Conservation (phyloP, 352 stramenopile species). For the Globisporangium takayamanum region DNA sequence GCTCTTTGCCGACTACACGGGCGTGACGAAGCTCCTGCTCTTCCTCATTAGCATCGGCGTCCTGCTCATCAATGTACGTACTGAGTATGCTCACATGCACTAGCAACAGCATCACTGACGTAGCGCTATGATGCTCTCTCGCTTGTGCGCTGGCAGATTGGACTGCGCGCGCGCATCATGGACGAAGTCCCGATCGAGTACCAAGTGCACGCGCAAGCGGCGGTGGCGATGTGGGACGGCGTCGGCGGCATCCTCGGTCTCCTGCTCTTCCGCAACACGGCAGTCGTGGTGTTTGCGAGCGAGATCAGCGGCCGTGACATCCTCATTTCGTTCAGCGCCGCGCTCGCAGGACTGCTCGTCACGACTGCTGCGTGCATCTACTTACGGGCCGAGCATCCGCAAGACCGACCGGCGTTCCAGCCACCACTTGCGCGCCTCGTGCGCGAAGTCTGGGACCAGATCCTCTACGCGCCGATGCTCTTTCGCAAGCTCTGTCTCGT, state of each 20-base stretch:
- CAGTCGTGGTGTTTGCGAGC: slow-evolving; percentile 62
- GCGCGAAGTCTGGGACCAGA: slow-evolving; percentile 51
- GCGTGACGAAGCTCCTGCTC: slow-evolving; percentile 43
- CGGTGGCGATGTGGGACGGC: slow-evolving; percentile 59
- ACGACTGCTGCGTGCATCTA: slow-evolving; percentile 47
- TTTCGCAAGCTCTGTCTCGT: slow-evolving; percentile 67
- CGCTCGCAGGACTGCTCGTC: slow-evolving; percentile 41
- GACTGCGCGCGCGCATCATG: slow-evolving; percentile 63
- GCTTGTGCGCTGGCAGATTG: slow-evolving; percentile 31
- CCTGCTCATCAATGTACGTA: slow-evolving; percentile 47
- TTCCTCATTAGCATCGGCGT: slow-evolving; percentile 58
- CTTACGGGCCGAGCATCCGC: slow-evolving; percentile 52
- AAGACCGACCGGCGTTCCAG: slow-evolving; percentile 46
- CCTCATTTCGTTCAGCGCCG: slow-evolving; percentile 52
- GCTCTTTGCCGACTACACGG: slow-evolving; percentile 41
- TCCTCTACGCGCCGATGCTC: slow-evolving; percentile 52
- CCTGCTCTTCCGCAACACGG: slow-evolving; percentile 55
- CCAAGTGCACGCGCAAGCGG: slow-evolving; percentile 71
- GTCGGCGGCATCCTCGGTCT: slow-evolving; percentile 52
- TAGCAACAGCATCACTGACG: background rate
- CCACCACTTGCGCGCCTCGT: slow-evolving; percentile 45
- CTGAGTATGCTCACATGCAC: background rate
- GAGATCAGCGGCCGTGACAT: slow-evolving; percentile 64
- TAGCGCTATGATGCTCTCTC: background rate
- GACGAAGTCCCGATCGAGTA: slow-evolving; percentile 70